Conservation (phyloP, 2,329 filamentous ascomycete genomes). For the Pyrenochaeta sp. region DNA sequence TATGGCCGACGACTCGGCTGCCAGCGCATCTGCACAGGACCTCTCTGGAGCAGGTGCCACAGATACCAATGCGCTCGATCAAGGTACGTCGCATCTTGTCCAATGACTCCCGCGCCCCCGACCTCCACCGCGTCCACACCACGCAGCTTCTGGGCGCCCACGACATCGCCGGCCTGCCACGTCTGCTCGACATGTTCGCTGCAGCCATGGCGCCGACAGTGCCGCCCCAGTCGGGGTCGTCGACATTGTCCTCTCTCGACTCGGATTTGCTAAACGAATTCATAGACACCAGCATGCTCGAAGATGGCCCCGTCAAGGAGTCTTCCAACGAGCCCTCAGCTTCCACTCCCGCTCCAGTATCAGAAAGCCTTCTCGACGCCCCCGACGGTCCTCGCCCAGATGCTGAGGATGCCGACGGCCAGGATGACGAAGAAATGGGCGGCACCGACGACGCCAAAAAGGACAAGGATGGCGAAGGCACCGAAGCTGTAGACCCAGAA, state of each 20-base stretch:
- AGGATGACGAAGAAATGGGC: conserved; percentile 76
- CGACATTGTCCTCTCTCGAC: background rate
- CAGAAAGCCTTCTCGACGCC: conserved; percentile 74
- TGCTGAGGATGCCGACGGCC: conserved; percentile 64
- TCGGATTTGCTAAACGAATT: conserved; percentile 8
- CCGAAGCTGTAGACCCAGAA: conserved; percentile 48
- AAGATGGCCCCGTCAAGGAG: conserved; percentile 51
- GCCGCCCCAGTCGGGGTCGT: background rate
- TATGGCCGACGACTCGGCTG: conserved; percentile 47
- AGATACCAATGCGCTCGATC: conserved; percentile 33
- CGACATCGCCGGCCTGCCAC: background rate
- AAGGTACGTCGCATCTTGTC: conserved; percentile 36
- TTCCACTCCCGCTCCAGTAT: conserved; percentile 61
- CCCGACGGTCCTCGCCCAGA: conserved; percentile 66
- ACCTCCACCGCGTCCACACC: conserved; percentile 11
- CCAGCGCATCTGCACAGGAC: conserved; percentile 38
- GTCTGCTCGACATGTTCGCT: background rate
- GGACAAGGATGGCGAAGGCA: conserved; percentile 43
- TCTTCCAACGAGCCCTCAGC: conserved; percentile 62
- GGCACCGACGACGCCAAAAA: conserved; percentile 49
- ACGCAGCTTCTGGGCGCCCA: conserved; percentile 6
- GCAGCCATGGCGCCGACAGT: background rate
- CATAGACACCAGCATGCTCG: conserved; percentile 67
- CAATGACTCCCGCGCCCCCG: conserved; percentile 2
- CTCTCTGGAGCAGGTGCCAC: conserved; percentile 31